A percentile compares a stretch with the other conserved stretches of the same genome.
Evolutionary conservation across 2,329 filamentous ascomycete genomes (phyloP).

Genomic region (Fusarium verticillioides): DNA sequence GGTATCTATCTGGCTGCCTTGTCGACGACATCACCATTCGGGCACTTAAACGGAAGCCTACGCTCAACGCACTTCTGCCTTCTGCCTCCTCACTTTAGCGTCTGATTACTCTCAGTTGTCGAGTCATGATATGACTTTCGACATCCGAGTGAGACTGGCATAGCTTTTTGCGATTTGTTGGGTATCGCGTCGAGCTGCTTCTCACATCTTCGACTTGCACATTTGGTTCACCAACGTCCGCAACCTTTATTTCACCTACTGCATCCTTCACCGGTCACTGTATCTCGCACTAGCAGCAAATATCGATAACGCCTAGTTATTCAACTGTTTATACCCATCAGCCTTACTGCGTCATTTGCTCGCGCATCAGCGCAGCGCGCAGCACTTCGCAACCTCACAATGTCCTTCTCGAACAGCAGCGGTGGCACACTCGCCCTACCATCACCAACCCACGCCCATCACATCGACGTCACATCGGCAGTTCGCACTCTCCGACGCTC

Average conservation of each 20-base stretch:
- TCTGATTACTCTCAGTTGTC: conserved; percentile 25
- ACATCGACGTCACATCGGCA: conserved; percentile 83
- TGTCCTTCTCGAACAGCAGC: conserved; percentile 69
- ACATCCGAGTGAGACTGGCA: conserved; percentile 43
- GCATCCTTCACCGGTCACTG: conserved; percentile 16
- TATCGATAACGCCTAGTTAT: conserved; percentile 14
- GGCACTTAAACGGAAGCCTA: conserved; percentile 31
- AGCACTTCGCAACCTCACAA: conserved; percentile 52
- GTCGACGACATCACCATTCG: conserved; percentile 22
- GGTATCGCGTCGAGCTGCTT: conserved; percentile 35
- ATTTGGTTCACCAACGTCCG: conserved; percentile 16
- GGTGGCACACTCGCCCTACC: conserved; percentile 87
- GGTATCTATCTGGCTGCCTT: conserved; percentile 31
- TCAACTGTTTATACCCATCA: conserved; percentile 40
- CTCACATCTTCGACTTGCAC: conserved; percentile 25
- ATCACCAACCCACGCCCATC: conserved; percentile 84
- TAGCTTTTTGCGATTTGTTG: conserved; percentile 44
- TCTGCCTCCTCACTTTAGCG: conserved; percentile 35
- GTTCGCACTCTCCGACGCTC: conserved; percentile 88
- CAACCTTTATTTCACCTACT: conserved; percentile 10
- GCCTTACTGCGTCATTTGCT: conserved; percentile 44
- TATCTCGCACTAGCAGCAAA: conserved; percentile 17
- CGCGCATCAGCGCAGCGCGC: conserved; percentile 37
- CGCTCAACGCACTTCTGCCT: conserved; percentile 6
- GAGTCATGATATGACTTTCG: conserved; percentile 47